Evolutionary conservation across 1,284 basidiomycete species (phyloP), one percentile per base, ranked within the genome.

Genomic region (Puccinia triticina): DNA sequence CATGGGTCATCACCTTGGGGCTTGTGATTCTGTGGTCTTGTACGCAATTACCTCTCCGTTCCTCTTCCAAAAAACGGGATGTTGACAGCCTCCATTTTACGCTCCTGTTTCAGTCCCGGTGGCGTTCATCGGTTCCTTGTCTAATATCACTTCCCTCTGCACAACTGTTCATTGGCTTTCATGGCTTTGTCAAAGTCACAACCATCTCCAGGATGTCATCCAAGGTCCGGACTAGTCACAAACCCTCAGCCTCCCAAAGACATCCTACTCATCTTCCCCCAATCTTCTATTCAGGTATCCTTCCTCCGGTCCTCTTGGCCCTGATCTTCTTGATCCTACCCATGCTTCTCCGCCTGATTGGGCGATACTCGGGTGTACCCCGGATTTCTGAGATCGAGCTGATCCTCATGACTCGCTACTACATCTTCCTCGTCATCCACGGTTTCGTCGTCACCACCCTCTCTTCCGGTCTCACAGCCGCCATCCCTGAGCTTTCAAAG

Each of bases 251-350:
- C 0, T 57, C 23, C 23, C n/a, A n/a, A n/a, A 46, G 23, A 18
- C 72, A n/a, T 8, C 34, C 16, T 8, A 10, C 46, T 43, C 43
- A 48, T 43, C 40, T 10, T 76, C 53, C 34, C 12, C 34, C 12
- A 26, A 16, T 34, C 50, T 50, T 14, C 23, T 57, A 16, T 71
- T 21, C 34, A 80, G 95, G 94, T 90, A 91, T 97, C 82, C 89
- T 97, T 1, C 95, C 96, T 2, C 91, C 95, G 0, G 92, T 93
- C 11, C 86, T 94, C 50, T 91, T 98, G 71, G 93, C 95, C 0
- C 89, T 98, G 40, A 90, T 98, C 77, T 95, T 96, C 91, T 91
- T 94, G 91, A 89, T 98, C 0, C 89, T 98, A 16, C 96, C 96
- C 0, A 94, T 96, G 85, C 86, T 98, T 29, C 88, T 98, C 21